These are phyloP conservation scores for Saksenaea vasiformis DNA, from an alignment of 371 early-diverging fungal genomes.

Conservation along the genomic window DNA sequence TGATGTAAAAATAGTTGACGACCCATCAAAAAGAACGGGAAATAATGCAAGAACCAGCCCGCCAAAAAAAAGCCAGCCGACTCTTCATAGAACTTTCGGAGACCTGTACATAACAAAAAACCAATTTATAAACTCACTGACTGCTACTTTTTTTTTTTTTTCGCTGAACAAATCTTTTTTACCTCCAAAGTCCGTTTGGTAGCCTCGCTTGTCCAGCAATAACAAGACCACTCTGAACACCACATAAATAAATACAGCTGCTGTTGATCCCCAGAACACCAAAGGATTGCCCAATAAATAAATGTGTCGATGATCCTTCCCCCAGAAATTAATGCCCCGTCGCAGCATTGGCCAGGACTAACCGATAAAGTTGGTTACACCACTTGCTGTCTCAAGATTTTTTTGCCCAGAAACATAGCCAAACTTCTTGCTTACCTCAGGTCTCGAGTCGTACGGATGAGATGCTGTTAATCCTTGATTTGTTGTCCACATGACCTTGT, in stretches of 20 bases:
- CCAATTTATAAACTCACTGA: conserved; percentile 18
- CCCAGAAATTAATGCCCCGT: conserved; percentile 97
- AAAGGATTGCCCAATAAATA: conserved; percentile 98
- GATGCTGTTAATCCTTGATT: conserved; percentile 88
- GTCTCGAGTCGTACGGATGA: conserved; percentile 94
- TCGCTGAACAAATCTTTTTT: conserved; percentile 15
- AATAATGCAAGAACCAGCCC: conserved; percentile 92
- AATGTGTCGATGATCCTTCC: conserved; percentile 70
- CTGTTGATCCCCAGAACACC: conserved; percentile 85
- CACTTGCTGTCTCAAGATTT: background rate
- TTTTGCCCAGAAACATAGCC: background rate
- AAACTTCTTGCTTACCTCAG: conserved; percentile 39
- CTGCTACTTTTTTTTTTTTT: conserved; percentile 35
- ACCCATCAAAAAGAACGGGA: conserved; percentile 97
- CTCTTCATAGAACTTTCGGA: conserved; percentile 59
- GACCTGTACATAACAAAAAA: conserved; percentile 16
- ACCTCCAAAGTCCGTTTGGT: conserved; percentile 61
- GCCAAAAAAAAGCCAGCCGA: conserved; percentile 84
- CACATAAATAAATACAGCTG: conserved; percentile 63
- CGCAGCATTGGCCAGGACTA: conserved; percentile 83
- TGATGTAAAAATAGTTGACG: conserved; percentile 97
- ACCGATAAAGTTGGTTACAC: conserved; percentile 1
- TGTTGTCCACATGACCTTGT: conserved; percentile 85
- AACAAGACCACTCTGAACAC: conserved; percentile 63
- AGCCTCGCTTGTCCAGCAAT: conserved; percentile 76